These are phyloP conservation scores for Veloboletus limbatus DNA, from an alignment of 1,284 basidiomycete genomes.

Conservation along the genomic window DNA sequence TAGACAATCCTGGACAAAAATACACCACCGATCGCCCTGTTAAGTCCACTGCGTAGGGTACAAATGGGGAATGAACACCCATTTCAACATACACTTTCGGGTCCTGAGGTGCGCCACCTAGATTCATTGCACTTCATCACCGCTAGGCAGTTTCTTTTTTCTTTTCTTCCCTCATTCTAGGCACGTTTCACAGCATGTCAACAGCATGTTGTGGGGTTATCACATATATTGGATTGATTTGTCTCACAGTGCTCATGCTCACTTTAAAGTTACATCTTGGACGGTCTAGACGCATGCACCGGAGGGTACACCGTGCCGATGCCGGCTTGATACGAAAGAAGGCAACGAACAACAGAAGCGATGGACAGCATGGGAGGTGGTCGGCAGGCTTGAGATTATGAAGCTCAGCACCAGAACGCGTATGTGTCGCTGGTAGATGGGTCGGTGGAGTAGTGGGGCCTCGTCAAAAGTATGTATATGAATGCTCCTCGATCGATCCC, in stretches of 20 bases:
- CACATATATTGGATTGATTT: conserved; percentile 62
- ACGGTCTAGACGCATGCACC: no score
- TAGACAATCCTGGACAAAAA: conserved; percentile 60
- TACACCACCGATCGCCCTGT: conserved; percentile 36
- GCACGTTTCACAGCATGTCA: conserved; percentile 9
- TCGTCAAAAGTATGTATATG: no score
- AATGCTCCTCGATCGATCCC: neutral
- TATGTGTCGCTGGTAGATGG: conserved; percentile 50
- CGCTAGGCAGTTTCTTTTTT: neutral
- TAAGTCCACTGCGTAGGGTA: conserved; percentile 48
- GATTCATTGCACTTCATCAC: neutral
- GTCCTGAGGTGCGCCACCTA: no score
- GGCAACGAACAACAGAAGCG: conserved; percentile 10
- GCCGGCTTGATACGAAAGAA: conserved; percentile 52
- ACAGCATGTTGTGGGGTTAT: conserved; percentile 39
- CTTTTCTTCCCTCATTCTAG: no score
- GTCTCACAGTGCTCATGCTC: conserved; percentile 55
- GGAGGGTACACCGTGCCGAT: no score
- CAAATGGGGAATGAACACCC: conserved; percentile 62
- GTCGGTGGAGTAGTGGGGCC: conserved; percentile 2
- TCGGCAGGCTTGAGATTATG: conserved; percentile 46
- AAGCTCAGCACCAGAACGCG: conserved; percentile 50
- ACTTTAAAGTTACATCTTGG: conserved; percentile 51
- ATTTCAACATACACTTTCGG: no score
- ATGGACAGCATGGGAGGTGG: conserved; percentile 45